A percentile compares a stretch with the other conserved stretches of the same genome.
Evolutionary conservation across 1,284 basidiomycete genomes (phyloP).

Genomic region (Erythrobasidium hasegawianum): DNA sequence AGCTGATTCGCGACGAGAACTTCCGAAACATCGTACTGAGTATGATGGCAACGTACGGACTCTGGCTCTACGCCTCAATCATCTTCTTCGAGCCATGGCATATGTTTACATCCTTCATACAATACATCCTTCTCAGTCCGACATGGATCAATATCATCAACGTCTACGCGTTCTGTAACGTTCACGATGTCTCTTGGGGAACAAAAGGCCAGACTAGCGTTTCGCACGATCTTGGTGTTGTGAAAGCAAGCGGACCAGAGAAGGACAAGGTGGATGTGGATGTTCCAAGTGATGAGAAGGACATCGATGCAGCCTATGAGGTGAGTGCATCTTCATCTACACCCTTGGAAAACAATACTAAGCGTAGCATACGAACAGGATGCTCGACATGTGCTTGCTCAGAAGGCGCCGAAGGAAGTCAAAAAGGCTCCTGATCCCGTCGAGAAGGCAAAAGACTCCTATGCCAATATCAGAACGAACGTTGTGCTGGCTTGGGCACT

Average conservation of each 20-base stretch:
- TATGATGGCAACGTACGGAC: slow-evolving; percentile 74
- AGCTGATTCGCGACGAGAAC: slow-evolving; percentile 51
- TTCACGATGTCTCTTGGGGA: slow-evolving; percentile 34
- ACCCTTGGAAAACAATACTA: not conserved
- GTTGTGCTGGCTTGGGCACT: slow-evolving; percentile 77
- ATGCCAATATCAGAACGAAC: slow-evolving; percentile 80
- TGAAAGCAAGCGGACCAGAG: slow-evolving; percentile 54
- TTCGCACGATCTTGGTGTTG: slow-evolving; percentile 74
- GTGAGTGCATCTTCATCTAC: not conserved
- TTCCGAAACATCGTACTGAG: slow-evolving; percentile 84
- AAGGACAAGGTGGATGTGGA: slow-evolving; percentile 71
- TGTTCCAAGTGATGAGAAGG: slow-evolving; percentile 74
- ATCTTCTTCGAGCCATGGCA: slow-evolving; percentile 68
- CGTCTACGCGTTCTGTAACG: slow-evolving; percentile 61
- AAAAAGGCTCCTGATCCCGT: slow-evolving; percentile 59
- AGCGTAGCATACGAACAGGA: slow-evolving; percentile 51
- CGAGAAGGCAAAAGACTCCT: slow-evolving; percentile 79
- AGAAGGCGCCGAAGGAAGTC: slow-evolving; percentile 67
- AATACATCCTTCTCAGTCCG: slow-evolving; percentile 86
- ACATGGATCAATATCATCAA: slow-evolving; percentile 89
- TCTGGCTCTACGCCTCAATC: slow-evolving; percentile 74
- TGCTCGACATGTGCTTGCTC: slow-evolving; percentile 69
- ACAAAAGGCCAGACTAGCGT: slow-evolving; percentile 67
- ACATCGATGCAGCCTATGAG: slow-evolving; percentile 19
- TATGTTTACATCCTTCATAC: slow-evolving; percentile 78